phyloP scores from a whole-genome alignment of 345 rosid species.

The Dimocarpus longan region DNA sequence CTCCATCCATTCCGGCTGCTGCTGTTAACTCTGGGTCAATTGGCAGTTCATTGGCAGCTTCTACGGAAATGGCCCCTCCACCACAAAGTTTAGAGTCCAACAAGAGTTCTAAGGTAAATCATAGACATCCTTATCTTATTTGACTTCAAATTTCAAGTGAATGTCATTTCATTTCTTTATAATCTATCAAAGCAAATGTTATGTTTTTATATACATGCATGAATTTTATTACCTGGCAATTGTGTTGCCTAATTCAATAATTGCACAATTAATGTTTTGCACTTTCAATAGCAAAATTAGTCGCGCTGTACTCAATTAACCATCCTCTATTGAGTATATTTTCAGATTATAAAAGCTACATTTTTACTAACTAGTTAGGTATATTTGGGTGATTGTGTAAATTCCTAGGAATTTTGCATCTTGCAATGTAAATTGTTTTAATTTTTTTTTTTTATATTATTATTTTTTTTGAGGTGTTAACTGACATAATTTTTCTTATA shows the following conservation, averaged over 20 bases:
- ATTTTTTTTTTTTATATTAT: constrained; percentile 4
- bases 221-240: neutral
- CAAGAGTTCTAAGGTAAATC: constrained; percentile 60
- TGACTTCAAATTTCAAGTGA: constrained; percentile 4
- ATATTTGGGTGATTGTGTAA: neutral
- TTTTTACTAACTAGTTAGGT: neutral
- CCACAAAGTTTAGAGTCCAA: constrained; percentile 45
- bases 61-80: constrained; percentile 44
- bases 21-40: constrained; percentile 34
- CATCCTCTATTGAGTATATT: neutral
- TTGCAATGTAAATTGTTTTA: neutral
- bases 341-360: neutral
- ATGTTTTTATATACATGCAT: neutral
- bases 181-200: neutral
- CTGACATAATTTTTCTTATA: constrained; percentile 22
- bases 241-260: neutral
- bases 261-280: neutral
- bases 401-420: neutral
- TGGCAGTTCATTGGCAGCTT: constrained; percentile 34
- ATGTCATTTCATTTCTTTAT: neutral
- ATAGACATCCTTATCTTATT: neutral
- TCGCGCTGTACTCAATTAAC: neutral
- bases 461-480: constrained; percentile 6
- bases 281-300: neutral
- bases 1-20: constrained; percentile 30